Evolutionary conservation across 2,329 filamentous ascomycete genomes (phyloP).

Genomic region (Colletotrichum incanum): DNA sequence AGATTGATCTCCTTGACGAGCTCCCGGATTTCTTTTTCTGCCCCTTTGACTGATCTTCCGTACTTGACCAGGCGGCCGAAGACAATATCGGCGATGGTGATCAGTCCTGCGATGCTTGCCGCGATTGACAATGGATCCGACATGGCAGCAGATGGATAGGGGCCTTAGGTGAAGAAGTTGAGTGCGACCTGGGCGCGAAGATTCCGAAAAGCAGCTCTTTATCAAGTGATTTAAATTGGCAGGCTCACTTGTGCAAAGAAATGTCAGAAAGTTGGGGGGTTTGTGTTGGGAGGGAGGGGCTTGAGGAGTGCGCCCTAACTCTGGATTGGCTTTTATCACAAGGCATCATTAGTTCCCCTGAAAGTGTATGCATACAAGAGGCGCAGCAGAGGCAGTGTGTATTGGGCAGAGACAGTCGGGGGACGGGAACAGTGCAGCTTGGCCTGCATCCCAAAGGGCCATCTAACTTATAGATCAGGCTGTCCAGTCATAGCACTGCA

Average conservation of each 20-base stretch:
- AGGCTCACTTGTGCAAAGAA: not conserved
- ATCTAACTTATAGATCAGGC: not conserved
- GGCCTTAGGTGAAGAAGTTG: not conserved
- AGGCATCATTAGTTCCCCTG: too few species aligned
- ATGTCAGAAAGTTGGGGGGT: too few species aligned
- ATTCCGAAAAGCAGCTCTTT: not conserved
- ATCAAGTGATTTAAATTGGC: not conserved
- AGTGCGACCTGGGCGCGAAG: not conserved
- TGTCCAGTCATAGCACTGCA: not conserved
- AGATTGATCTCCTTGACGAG: constrained; percentile 4
- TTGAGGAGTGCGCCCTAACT: too few species aligned
- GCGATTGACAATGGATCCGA: constrained; percentile 17
- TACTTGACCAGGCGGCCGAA: constrained; percentile 17
- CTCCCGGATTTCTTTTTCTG: not conserved
- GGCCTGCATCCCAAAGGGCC: not conserved
- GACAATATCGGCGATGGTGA: constrained; percentile 15
- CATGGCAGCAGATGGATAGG: not conserved
- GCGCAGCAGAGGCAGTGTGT: not conserved
- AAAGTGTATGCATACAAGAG: not conserved
- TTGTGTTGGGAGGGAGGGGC: too few species aligned
- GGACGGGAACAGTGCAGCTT: not conserved
- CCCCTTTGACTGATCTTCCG: not conserved
- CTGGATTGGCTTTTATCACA: not conserved
- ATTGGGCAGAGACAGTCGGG: not conserved
- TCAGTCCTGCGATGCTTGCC: constrained; percentile 16